Percentiles rank a stretch among this genome's conserved stretches.
Conservation (phyloP, 139 green algal species). For the Gonium pectorale region DNA sequence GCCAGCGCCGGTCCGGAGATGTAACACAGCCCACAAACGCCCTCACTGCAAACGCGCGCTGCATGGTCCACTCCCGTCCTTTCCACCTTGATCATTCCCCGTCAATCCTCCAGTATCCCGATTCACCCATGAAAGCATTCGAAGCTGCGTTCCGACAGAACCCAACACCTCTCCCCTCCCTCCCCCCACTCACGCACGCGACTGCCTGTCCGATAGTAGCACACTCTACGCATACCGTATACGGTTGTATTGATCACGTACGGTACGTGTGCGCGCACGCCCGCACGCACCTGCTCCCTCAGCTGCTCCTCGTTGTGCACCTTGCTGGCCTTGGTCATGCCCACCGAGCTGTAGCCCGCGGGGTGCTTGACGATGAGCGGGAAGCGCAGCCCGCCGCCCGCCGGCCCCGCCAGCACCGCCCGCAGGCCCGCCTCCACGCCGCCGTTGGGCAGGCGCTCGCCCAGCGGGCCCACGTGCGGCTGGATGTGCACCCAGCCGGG, state of each 20-base stretch:
- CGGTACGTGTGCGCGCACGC: neutral
- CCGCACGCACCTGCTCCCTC: conserved; percentile 40
- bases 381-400: conserved; percentile 33
- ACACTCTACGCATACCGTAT: no score
- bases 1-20: no score
- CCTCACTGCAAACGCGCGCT: no score
- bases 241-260: neutral
- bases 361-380: conserved; percentile 57
- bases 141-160: no score
- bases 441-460: neutral
- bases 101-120: no score
- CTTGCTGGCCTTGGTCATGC: conserved; percentile 46
- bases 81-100: no score
- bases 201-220: no score
- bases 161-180: no score
- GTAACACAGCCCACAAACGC: no score
- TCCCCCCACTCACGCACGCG: no score
- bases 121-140: no score
- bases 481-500: conserved; percentile 14
- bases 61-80: no score
- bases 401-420: neutral
- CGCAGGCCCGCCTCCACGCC: conserved; percentile 1
- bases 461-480: neutral
- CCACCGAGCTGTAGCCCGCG: conserved; percentile 50
- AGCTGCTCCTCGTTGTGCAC: conserved; percentile 14